These are phyloP conservation scores for Lactifluus pinguis DNA, from an alignment of 768 basidiomycete species.

Conservation along the genomic window DNA sequence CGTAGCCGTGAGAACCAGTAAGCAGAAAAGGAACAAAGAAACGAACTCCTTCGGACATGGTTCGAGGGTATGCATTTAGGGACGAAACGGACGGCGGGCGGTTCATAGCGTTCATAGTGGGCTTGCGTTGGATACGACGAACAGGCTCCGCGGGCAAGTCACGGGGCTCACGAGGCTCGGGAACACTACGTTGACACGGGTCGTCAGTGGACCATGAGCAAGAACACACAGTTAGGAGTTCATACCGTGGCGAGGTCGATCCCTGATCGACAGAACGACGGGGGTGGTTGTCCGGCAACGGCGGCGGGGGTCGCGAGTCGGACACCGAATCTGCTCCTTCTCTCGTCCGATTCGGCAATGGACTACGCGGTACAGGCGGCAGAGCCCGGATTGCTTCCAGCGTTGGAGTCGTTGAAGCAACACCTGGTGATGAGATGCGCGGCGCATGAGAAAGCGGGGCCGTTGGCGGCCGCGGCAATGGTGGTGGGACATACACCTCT, in stretches of 20 bases:
- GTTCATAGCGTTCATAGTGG: slow-evolving; percentile 18
- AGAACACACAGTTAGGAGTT: neutral
- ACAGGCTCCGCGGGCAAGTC: slow-evolving; percentile 7
- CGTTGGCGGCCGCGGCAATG: slow-evolving; percentile 1
- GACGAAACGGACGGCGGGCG: slow-evolving; percentile 15
- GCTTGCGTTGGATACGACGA: slow-evolving; percentile 19
- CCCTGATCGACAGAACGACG: slow-evolving; percentile 35
- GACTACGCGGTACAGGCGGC: slow-evolving; percentile 9
- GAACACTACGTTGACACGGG: slow-evolving; percentile 5
- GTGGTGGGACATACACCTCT: neutral
- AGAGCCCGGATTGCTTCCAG: slow-evolving; percentile 5
- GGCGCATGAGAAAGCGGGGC: neutral
- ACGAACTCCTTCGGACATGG: slow-evolving; percentile 19
- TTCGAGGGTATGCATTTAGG: slow-evolving; percentile 9
- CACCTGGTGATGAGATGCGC: neutral
- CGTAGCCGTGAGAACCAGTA: neutral
- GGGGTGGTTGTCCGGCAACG: slow-evolving; percentile 2
- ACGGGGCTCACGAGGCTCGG: slow-evolving; percentile 9
- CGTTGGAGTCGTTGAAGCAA: neutral
- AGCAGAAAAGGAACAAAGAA: slow-evolving; percentile 13
- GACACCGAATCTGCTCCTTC: slow-evolving; percentile 16
- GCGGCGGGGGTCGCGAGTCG: slow-evolving; percentile 21
- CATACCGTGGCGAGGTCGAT: slow-evolving; percentile 36
- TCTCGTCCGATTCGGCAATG: slow-evolving; percentile 7
- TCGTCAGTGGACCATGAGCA: neutral